Conservation (phyloP, 441 rosid genomes). For the Cnidoscolus chayamansa region DNA sequence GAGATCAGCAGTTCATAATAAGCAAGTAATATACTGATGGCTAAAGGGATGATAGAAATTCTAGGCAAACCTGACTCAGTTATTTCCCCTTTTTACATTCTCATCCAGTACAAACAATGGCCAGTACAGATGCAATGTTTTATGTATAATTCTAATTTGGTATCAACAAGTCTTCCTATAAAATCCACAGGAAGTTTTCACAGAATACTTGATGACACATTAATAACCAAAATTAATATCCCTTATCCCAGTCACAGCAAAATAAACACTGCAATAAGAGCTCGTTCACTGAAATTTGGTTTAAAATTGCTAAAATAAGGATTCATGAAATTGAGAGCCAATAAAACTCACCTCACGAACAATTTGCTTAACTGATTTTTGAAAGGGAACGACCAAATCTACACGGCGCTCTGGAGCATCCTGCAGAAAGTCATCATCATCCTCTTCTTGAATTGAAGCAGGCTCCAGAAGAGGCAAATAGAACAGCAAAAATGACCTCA, state of each 20-base stretch:
- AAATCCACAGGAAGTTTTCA: background rate
- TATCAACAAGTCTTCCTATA: background rate
- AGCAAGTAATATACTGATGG: no score
- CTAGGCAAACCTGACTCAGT: background rate
- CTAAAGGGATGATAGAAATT: background rate
- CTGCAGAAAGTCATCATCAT: conserved; percentile 67
- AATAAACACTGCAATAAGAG: background rate
- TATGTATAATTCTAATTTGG: no score
- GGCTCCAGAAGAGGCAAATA: conserved; percentile 95
- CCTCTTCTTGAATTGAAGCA: conserved; percentile 44
- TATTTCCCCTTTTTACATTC: background rate
- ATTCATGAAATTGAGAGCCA: background rate
- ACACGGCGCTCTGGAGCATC: conserved; percentile 39
- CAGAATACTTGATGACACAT: background rate
- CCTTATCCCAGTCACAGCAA: background rate
- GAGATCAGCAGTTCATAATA: no score
- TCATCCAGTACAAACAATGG: background rate
- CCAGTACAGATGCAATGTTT: background rate
- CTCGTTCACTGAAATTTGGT: background rate
- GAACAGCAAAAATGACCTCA: conserved; percentile 75
- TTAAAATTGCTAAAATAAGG: no score
- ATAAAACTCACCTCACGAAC: conserved; percentile 64
- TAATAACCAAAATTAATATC: no score
- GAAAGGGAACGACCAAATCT: conserved; percentile 81
- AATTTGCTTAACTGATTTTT: conserved; percentile 82